Evolutionary conservation across 2,329 filamentous ascomycete genomes (phyloP).

Genomic region (Diaporthe humulicola): DNA sequence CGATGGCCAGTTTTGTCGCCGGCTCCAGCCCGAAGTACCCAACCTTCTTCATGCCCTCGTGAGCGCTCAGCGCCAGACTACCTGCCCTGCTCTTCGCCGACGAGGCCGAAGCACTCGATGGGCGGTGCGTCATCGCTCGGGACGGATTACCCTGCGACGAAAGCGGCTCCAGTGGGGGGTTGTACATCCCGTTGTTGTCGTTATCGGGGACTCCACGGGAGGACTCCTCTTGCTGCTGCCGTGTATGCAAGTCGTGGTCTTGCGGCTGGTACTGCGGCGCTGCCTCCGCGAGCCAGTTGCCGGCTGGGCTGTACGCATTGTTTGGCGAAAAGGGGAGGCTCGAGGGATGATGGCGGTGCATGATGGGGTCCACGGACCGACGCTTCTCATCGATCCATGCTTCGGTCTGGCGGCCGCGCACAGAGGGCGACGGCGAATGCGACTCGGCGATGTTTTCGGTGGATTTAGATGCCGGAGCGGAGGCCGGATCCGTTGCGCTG

Average conservation of each 20-base stretch:
- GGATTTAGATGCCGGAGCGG: neutral
- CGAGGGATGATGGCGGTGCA: neutral
- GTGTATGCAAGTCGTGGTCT: neutral
- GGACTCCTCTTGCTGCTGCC: conserved; percentile 7
- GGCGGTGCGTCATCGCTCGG: neutral
- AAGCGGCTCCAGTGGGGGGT: neutral
- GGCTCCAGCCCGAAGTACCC: conserved; percentile 26
- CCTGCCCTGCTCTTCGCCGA: neutral
- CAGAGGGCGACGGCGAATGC: neutral
- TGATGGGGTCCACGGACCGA: neutral
- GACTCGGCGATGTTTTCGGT: neutral
- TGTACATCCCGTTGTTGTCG: neutral
- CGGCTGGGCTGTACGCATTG: neutral
- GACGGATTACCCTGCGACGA: neutral
- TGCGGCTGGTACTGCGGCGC: neutral
- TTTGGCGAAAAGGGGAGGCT: neutral
- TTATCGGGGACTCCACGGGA: neutral
- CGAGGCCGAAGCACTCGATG: neutral
- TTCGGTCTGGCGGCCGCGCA: neutral
- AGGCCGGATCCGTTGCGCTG: neutral
- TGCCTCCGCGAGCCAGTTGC: neutral
- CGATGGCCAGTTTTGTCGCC: conserved; percentile 20
- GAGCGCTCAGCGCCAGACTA: conserved; percentile 15
- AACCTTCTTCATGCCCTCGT: conserved; percentile 32
- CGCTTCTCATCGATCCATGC: conserved; percentile 14